Evolutionary conservation across 768 basidiomycete genomes (phyloP).

Genomic region (Boletus rubropictus): DNA sequence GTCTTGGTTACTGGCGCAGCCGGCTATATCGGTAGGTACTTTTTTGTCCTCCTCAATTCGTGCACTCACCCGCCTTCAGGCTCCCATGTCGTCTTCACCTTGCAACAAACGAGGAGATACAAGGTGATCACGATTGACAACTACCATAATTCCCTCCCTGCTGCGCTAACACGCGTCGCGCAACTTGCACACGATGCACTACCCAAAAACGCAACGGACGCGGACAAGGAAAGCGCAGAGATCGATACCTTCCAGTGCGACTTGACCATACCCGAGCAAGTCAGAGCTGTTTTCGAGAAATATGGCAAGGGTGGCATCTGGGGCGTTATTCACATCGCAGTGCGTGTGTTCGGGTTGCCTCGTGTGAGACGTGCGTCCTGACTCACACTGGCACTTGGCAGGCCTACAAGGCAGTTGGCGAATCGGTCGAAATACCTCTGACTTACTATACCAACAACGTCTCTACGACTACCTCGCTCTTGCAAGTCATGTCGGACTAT

Average conservation of each 20-base stretch:
- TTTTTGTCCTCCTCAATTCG: conserved; percentile 3
- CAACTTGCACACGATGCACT: conserved; percentile 75
- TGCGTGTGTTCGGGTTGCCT: conserved; percentile 42
- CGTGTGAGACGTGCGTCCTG: background rate
- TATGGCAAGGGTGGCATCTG: conserved; percentile 90
- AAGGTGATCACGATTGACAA: conserved; percentile 95
- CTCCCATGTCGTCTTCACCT: conserved; percentile 85
- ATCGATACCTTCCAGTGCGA: conserved; percentile 70
- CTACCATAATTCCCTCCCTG: conserved; percentile 83
- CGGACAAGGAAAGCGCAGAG: conserved; percentile 65
- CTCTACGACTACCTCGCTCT: conserved; percentile 74
- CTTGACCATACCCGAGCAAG: conserved; percentile 63
- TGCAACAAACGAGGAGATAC: conserved; percentile 84
- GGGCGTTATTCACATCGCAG: conserved; percentile 95
- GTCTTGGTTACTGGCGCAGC: conserved; percentile 77
- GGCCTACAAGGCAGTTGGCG: conserved; percentile 98
- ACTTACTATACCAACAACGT: conserved; percentile 96
- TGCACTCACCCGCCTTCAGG: conserved; percentile 41
- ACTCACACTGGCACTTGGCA: conserved; percentile 25
- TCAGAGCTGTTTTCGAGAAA: conserved; percentile 73
- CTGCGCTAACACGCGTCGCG: conserved; percentile 67
- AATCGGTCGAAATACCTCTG: conserved; percentile 88
- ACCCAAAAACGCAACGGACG: conserved; percentile 54
- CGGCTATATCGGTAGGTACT: conserved; percentile 74
- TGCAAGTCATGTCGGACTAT: conserved; percentile 82